Evolutionary conservation across 1,284 basidiomycete species (phyloP), one percentile per base, ranked within the genome.

Genomic region (Agroathelia rolfsii): DNA sequence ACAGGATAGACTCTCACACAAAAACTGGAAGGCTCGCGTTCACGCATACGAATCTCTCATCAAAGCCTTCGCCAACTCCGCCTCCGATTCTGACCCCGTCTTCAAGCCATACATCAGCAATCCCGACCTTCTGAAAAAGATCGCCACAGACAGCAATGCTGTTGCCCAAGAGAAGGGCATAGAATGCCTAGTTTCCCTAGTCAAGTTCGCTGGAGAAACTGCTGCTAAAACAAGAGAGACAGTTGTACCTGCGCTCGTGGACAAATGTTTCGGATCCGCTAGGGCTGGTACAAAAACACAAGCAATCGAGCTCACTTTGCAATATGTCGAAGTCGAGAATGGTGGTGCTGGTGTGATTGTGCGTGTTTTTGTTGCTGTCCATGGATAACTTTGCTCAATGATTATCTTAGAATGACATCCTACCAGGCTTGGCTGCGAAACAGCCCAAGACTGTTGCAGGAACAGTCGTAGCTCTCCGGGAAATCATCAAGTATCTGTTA

Each of bases 101-200:
- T 98, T 99, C 66, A 78, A 76, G 47, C 86, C 88, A 15, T 97
- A 88, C 58, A 55, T 85, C 44, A 76, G 70, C 56, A 79, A 81
- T 43, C 60, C 75, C 6, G 84, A 86, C 53, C 58, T 78, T 24
- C 73, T 95, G 44, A 88, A 84, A 66, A 92, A 81, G 60, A 88
- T 93, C 52, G 84, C 67, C 23, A 77, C 77, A 3, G 95, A 99
- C 52, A 67, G 89, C 1, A 98, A 98, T 58, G 95, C 86, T 9
- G 94, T 97, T 19, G 93, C 95, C 8, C 95, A 99, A 58, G 95
- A 98, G 65, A 96, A 95, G 55, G 95, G 86, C 21, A 71, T 95
- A 13, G 84, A 95, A 58, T 83, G 87, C 48, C 60, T 94, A 24
- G 71, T 85, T 43, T 66, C 82, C 10, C 74, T 96, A 42, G 79